Percentiles rank a stretch among this genome's conserved stretches.
Conservation (phyloP, 1,284 basidiomycete genomes). For the Xerocomus amazonicus region DNA sequence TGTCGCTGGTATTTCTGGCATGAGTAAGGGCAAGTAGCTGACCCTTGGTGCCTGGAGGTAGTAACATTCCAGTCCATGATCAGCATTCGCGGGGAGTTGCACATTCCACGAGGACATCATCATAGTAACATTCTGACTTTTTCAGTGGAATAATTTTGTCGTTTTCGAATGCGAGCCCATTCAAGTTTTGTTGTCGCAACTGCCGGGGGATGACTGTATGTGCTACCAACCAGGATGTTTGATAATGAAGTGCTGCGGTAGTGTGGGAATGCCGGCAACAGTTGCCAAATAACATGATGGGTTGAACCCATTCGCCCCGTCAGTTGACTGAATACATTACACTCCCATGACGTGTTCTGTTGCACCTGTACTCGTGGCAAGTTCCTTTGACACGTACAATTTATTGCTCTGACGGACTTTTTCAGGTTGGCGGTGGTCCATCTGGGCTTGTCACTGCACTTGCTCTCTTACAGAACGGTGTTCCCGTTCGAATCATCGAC, state of each 20-base stretch:
- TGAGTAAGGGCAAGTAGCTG: slow-evolving; percentile 85
- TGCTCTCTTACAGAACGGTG: slow-evolving; percentile 40
- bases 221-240: too few species aligned
- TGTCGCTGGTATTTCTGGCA: slow-evolving; percentile 69
- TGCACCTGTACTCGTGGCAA: slow-evolving; percentile 23
- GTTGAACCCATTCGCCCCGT: too few species aligned
- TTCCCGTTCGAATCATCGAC: slow-evolving; percentile 39
- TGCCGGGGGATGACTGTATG: too few species aligned
- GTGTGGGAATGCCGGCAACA: too few species aligned
- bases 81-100: slow-evolving; percentile 82
- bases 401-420: neutral
- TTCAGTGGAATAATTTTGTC: too few species aligned
- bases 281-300: too few species aligned
- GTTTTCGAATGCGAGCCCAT: too few species aligned
- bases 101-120: too few species aligned
- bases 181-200: too few species aligned
- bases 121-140: too few species aligned
- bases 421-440: slow-evolving; percentile 47
- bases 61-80: slow-evolving; percentile 82
- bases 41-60: slow-evolving; percentile 85
- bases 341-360: slow-evolving; percentile 11
- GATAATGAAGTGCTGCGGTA: too few species aligned
- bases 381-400: neutral
- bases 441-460: slow-evolving; percentile 47
- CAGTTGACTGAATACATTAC: neutral